Evolutionary conservation across 2,329 filamentous ascomycete species (phyloP), one percentile per base, ranked within the genome.

Genomic region (Scedosporium aurantiacum): DNA sequence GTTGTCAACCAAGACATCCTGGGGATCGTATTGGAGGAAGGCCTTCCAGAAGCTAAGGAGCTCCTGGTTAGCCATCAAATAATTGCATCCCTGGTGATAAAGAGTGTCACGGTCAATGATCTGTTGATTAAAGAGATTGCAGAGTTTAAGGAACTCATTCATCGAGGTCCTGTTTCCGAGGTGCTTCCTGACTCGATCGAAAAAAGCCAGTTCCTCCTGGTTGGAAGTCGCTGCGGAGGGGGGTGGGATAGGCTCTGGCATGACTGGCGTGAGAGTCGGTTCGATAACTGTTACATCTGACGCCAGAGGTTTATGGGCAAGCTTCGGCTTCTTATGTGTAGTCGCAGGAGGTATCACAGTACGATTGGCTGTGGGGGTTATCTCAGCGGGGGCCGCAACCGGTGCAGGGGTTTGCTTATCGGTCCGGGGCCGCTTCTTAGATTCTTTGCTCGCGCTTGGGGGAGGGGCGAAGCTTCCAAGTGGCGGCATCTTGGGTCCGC

Each of bases 91-190:
- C 70, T 94, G 90, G 71, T 91, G 87, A 27, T 94, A 84, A 14
- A 99, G 78, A 2, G 91, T 85, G 63, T 89, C 86, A 62, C 88
- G 88, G 69, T 96, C 91, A 64, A 99, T 95, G 58, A 99, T 82
- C 66, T 95, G 92, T 68, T 96, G 90, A 23, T 89, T 94, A 76
- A 91, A 99, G 32, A 99, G 81, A 67, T 97, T 99, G 78, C 93
- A 94, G 5, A 99, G 84, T 77, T 99, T 99, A 65, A 99, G 76
- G 73, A 99, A 99, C 72, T 99, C 94, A 68, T 90, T 92, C 82
- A 96, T 95, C 2, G 88, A 88, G 61, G 90, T 89, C 72, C 96
- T 89, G 73, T 97, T 97, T 64, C 88, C 87, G 62, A 99, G 90
- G 69, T 88, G 93, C 74, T 99, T 99, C 81, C 97, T 97, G 18